Base-by-base conservation (phyloP, 2,329 filamentous ascomycete genomes). In the Teratosphaeria gauchensis region DNA sequence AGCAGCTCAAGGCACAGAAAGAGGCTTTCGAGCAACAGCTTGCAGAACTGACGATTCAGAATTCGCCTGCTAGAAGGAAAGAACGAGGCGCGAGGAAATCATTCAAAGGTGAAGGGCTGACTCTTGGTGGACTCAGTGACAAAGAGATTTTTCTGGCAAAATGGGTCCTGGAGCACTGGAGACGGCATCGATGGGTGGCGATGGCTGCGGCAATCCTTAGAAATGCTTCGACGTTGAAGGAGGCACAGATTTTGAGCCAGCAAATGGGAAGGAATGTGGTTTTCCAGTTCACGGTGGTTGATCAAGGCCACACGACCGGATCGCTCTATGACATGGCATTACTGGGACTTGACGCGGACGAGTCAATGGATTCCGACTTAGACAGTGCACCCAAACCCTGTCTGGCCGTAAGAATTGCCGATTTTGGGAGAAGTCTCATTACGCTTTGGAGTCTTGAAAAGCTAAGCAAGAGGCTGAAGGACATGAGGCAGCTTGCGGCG, bases 191-290 rank as follows among this genome's bases (percentile, higher is more conserved):
- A 68, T 96, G 92, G 67, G 90, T 99, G 59, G 86, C 87, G 58
- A 96, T 99, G 89, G 92, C 92, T 2, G 94, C 97, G 73, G 84
- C 87, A 1, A 86, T 97, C 31, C 78, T 99, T 53, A 91, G 95
- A 69, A 87, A 95, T 71, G 92, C 92, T 2, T 85, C 89, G 7
- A 84, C 86, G 31, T 75, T 99, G 59, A 99, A 99, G 72, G 94
- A 99, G 74, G 94, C 94, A 1, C 94, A 99, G 70, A 87, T 99
- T 61, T 94, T 99, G 90, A 95, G 92, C 76, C 92, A 96, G 66
- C 90, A 95, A 68, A 88, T 99, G 77, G 89, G 94, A 65, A 94
- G 96, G 72, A 85, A 85, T 64, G 89, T 96, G 8, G 87, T 92
- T 21, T 97, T 99, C 72, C 94, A 99, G 72, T 99, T 97, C 71